phyloP scores from a whole-genome alignment of 2,329 filamentous ascomycete species.

The Ascocoryne sarcoides region DNA sequence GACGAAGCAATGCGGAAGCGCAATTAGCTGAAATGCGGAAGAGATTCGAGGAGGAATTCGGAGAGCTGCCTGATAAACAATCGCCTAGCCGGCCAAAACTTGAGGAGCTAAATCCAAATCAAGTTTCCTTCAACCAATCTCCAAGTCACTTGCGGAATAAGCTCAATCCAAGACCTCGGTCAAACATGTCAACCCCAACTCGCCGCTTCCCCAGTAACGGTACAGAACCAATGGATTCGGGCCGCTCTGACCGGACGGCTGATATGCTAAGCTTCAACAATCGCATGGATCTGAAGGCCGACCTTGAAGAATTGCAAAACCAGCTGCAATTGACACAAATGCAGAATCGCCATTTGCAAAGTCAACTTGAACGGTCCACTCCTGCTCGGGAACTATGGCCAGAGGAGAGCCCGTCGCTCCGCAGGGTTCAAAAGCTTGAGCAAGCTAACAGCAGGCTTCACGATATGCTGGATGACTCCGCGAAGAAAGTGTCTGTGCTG shows the following conservation, averaged over 20 bases:
- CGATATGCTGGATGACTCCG: constrained; percentile 88
- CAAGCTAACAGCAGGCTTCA: constrained; percentile 86
- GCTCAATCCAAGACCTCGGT: constrained; percentile 49
- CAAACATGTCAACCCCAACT: constrained; percentile 69
- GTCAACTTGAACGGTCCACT: constrained; percentile 65
- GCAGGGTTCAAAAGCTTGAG: constrained; percentile 83
- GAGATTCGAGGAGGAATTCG: constrained; percentile 62
- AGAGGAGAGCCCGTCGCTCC: constrained; percentile 70
- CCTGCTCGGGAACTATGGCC: constrained; percentile 52
- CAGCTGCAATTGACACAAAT: constrained; percentile 90
- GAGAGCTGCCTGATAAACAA: constrained; percentile 50
- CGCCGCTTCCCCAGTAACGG: constrained; percentile 61
- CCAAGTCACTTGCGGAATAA: constrained; percentile 59
- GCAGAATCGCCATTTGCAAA: constrained; percentile 89
- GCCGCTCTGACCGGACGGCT: constrained; percentile 73
- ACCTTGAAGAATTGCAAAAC: constrained; percentile 87
- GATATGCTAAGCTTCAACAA: constrained; percentile 80
- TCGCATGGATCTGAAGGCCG: constrained; percentile 81
- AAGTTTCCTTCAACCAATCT: constrained; percentile 64
- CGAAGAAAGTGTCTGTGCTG: constrained; percentile 81
- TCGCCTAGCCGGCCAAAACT: constrained; percentile 64
- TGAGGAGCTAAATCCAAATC: constrained; percentile 81
- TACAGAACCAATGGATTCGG: constrained; percentile 59
- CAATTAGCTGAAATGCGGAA: constrained; percentile 73
- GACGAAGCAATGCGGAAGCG: constrained; percentile 70